Evolutionary conservation across 2,329 filamentous ascomycete species (phyloP).

Genomic region (Aspergillus jensenii): DNA sequence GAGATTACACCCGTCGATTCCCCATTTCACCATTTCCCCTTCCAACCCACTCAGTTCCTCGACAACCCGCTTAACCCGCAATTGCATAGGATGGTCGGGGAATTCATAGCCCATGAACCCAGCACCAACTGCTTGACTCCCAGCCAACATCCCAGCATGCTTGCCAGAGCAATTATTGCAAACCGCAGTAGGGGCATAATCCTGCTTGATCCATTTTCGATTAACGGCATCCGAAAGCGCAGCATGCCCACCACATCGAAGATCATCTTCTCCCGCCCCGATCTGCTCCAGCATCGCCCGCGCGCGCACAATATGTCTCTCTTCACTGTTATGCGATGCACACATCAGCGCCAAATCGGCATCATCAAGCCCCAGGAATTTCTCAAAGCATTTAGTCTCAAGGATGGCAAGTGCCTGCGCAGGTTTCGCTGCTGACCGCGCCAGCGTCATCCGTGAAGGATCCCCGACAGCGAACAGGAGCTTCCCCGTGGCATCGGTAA

Average conservation of each 20-base stretch:
- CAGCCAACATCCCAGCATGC: conserved; percentile 50
- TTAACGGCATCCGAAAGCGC: conserved; percentile 38
- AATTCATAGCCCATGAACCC: conserved; percentile 37
- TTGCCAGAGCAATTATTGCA: conserved; percentile 53
- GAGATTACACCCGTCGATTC: conserved; percentile 50
- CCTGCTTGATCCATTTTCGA: conserved; percentile 40
- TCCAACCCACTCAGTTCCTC: conserved; percentile 35
- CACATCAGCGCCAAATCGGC: conserved; percentile 50
- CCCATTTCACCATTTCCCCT: conserved; percentile 39
- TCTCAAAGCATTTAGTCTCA: conserved; percentile 42
- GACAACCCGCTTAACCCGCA: conserved; percentile 18
- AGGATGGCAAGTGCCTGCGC: conserved; percentile 47
- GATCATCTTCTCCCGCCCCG: conserved; percentile 33
- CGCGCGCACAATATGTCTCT: conserved; percentile 41
- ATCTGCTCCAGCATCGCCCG: conserved; percentile 40
- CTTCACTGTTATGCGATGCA: conserved; percentile 49
- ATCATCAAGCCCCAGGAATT: conserved; percentile 36
- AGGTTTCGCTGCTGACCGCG: conserved; percentile 50
- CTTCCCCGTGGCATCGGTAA: conserved; percentile 40
- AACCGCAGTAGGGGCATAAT: conserved; percentile 38
- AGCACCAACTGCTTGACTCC: conserved; percentile 37
- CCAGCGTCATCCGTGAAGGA: conserved; percentile 43
- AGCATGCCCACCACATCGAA: conserved; percentile 47
- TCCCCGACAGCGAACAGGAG: conserved; percentile 45
- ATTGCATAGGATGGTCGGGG: conserved; percentile 40